Evolutionary conservation across 2,329 filamentous ascomycete species (phyloP), one percentile per base, ranked within the genome.

Genomic region (Fusarium paranaense): DNA sequence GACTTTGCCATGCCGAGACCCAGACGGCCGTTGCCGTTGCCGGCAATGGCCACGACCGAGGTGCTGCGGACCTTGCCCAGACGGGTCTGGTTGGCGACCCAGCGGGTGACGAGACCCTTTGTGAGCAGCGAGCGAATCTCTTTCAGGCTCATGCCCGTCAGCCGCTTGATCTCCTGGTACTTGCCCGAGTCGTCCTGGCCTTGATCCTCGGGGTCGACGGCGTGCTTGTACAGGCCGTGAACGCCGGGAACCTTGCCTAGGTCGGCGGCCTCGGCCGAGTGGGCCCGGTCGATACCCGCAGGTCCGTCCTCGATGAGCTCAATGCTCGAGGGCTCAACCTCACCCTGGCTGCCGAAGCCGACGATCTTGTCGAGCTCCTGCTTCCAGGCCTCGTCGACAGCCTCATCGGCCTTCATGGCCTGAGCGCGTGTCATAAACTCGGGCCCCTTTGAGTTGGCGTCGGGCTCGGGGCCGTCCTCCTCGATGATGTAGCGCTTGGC

Each of bases 1-100:
- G 93, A 93, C 87, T 98, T 99, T 77, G 94, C 95, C 84, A 96
- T 93, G 66, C 97, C 97, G 69, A 98, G 88, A 13, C 97, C 97
- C 35, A 99, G 84, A 79, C 96, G 89, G 18, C 97, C 97, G 75
- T 97, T 90, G 67, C 91, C 89, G 83, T 98, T 97, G 62, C 97
- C 97, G 7, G 95, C 95, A 76, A 98, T 91, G 45, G 91, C 91
- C 70, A 98, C 85, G 77, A 91, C 88, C 79, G 96, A 97, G 45
- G 88, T 79, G 82, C 92, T 94, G 76, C 89, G 88, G 69, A 99
- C 92, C 88, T 98, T 99, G 81, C 97, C 97, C 84, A 99, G 91
- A 86, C 96, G 94, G 25, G 97, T 98, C 88, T 98, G 96, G 85
- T 99, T 98, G 74, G 90, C 87, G 68, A 99, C 97, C 45, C 85